These are phyloP conservation scores for Sporothrix variecibatus DNA, from an alignment of 2,329 filamentous ascomycete genomes.

Conservation along the genomic window DNA sequence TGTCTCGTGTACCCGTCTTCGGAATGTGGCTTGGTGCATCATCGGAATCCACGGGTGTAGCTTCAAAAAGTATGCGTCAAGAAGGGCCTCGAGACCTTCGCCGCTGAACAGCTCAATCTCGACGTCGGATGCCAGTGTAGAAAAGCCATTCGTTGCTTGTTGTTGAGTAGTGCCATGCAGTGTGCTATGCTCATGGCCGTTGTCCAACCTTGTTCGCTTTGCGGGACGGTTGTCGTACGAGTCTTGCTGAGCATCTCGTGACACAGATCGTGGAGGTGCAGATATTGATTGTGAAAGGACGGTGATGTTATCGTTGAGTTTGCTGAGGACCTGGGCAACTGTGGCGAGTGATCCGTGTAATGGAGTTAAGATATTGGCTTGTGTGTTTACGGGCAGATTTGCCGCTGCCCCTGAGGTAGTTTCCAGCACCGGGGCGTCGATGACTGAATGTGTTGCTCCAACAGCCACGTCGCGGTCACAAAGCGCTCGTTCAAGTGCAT, in stretches of 20 bases:
- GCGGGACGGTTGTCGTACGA: not conserved
- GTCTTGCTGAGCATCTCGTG: not conserved
- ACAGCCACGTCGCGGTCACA: not conserved
- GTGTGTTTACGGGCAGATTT: not conserved
- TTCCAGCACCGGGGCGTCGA: not conserved
- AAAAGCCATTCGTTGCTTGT: not conserved
- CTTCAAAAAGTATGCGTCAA: conserved; percentile 5
- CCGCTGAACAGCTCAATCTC: not conserved
- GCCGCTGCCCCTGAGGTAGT: not conserved
- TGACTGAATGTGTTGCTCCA: too few relatives aligned
- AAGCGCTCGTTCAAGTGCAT: not conserved
- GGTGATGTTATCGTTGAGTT: conserved; percentile 5
- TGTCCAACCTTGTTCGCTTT: not conserved
- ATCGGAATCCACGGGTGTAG: conserved; percentile 6
- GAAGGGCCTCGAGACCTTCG: not conserved
- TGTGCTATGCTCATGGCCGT: not conserved
- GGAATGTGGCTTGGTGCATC: conserved; percentile 8
- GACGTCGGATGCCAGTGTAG: not conserved
- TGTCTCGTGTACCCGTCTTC: not conserved
- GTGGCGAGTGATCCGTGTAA: not conserved
- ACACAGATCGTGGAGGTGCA: not conserved
- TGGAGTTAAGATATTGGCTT: not conserved
- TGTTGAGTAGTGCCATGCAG: not conserved
- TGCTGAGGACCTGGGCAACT: not conserved
- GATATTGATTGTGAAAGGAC: conserved; percentile 3